Evolutionary conservation across 2,329 filamentous ascomycete species (phyloP).

Genomic region (Penicillium sclerotigenum): DNA sequence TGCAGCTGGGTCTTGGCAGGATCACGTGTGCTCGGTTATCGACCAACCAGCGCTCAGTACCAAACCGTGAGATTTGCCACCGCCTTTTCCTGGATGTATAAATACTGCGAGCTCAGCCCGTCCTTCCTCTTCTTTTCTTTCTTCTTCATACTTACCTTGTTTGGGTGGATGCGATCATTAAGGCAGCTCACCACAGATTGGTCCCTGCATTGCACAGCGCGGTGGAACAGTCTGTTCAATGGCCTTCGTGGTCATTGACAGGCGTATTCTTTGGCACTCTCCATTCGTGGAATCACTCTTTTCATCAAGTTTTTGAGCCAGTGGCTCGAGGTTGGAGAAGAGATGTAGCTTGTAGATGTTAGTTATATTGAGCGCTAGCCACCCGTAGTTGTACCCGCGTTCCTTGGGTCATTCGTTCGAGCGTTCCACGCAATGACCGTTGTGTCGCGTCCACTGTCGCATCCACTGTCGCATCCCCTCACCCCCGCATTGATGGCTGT

Average conservation of each 20-base stretch:
- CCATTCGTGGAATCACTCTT: conserved; percentile 28
- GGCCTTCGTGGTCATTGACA: conserved; percentile 44
- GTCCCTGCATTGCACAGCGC: conserved; percentile 59
- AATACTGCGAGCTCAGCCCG: conserved; percentile 20
- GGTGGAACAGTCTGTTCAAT: conserved; percentile 50
- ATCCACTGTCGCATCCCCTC: no score
- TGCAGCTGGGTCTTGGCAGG: not conserved
- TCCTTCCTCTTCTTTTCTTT: conserved; percentile 39
- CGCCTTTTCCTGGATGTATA: conserved; percentile 31
- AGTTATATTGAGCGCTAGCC: no score
- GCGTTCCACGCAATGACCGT: no score
- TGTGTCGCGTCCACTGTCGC: no score
- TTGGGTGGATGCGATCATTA: conserved; percentile 48
- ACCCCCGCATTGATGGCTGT: no score
- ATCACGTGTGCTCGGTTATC: not conserved
- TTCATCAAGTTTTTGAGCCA: conserved; percentile 35
- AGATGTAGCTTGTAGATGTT: conserved; percentile 10
- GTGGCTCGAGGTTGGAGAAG: conserved; percentile 35
- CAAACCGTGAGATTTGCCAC: conserved; percentile 4
- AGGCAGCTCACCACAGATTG: conserved; percentile 45
- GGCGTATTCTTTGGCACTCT: conserved; percentile 41
- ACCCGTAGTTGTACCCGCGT: no score
- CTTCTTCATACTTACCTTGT: conserved; percentile 54
- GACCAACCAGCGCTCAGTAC: not conserved
- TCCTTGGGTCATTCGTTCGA: no score